Percentiles rank a stretch among this genome's conserved stretches.
Conservation (phyloP, 768 basidiomycete species). For the Neoboletus magnificus region DNA sequence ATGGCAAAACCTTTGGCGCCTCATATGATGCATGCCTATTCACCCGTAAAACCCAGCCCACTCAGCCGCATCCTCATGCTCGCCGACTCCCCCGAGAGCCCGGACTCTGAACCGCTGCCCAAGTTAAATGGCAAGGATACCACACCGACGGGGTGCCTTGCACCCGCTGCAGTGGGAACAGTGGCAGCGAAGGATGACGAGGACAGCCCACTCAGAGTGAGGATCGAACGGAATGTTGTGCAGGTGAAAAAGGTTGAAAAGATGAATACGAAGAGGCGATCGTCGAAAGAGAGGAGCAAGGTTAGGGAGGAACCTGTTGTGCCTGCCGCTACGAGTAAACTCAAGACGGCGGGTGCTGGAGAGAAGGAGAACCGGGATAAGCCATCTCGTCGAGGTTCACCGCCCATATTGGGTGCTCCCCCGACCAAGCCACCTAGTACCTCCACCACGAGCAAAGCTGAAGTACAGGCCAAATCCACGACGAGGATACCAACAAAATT, state of each 20-base stretch:
- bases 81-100: slow-evolving; percentile 52
- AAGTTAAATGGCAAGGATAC: slow-evolving; percentile 18
- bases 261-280: slow-evolving; percentile 25
- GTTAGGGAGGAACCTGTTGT: slow-evolving; percentile 24
- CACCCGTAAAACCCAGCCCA: slow-evolving; percentile 76
- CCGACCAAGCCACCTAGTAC: slow-evolving; percentile 17
- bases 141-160: slow-evolving; percentile 24
- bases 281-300: slow-evolving; percentile 42
- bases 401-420: slow-evolving; percentile 17
- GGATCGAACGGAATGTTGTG: slow-evolving; percentile 33
- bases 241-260: slow-evolving; percentile 8
- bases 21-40: slow-evolving; percentile 78
- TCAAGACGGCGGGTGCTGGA: slow-evolving; percentile 28
- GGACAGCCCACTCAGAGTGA: slow-evolving; percentile 55
- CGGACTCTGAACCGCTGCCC: slow-evolving; percentile 15
- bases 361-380: slow-evolving; percentile 37
- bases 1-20: slow-evolving; percentile 67
- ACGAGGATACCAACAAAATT: slow-evolving; percentile 28
- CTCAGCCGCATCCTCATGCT: slow-evolving; percentile 77
- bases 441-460: slow-evolving; percentile 11
- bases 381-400: slow-evolving; percentile 30
- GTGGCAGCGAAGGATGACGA: slow-evolving; percentile 39
- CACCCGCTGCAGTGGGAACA: slow-evolving; percentile 5
- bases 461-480: slow-evolving; percentile 6
- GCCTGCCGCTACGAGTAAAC: slow-evolving; percentile 21